Evolutionary conservation across 2,329 filamentous ascomycete genomes (phyloP).

Genomic region (Curvularia sp.): DNA sequence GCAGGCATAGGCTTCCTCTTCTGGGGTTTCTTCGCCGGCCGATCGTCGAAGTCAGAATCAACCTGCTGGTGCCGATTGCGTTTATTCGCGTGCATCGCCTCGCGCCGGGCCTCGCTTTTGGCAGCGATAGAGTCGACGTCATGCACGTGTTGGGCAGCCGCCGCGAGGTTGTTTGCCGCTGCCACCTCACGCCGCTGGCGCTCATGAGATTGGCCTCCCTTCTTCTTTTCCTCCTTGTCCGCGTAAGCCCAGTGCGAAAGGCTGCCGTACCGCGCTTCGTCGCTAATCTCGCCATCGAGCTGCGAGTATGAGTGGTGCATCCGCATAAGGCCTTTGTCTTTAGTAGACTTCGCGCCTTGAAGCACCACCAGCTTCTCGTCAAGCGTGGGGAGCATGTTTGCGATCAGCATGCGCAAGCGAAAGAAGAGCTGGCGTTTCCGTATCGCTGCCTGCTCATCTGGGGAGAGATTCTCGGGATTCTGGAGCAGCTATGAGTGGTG

Average conservation of each 20-base stretch:
- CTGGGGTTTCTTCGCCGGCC: conserved; percentile 66
- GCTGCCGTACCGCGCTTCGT: conserved; percentile 92
- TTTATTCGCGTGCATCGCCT: conserved; percentile 79
- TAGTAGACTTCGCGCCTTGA: conserved; percentile 86
- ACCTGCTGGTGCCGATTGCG: conserved; percentile 70
- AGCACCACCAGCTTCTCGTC: conserved; percentile 99
- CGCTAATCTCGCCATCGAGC: conserved; percentile 87
- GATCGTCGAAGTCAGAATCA: conserved; percentile 82
- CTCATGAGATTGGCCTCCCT: conserved; percentile 68
- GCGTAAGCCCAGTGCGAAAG: conserved; percentile 94
- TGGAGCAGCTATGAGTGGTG: conserved; percentile 37
- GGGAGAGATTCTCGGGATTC: conserved; percentile 36
- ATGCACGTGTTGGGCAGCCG: conserved; percentile 76
- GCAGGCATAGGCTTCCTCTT: conserved; percentile 66
- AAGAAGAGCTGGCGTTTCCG: conserved; percentile 76
- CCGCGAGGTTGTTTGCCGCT: conserved; percentile 70
- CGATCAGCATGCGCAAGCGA: conserved; percentile 77
- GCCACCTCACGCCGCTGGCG: conserved; percentile 79
- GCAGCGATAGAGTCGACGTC: conserved; percentile 80
- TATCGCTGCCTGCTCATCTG: conserved; percentile 61
- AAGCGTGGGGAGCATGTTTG: conserved; percentile 85
- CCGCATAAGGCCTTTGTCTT: conserved; percentile 82
- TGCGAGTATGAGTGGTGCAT: conserved; percentile 88
- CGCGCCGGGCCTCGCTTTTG: conserved; percentile 84
- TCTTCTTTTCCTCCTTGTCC: conserved; percentile 70